A percentile compares a stretch with the other conserved stretches of the same genome.
These are phyloP conservation scores for Huntiella bhutanensis DNA, from an alignment of 2,329 filamentous ascomycete species.

Conservation along the genomic window DNA sequence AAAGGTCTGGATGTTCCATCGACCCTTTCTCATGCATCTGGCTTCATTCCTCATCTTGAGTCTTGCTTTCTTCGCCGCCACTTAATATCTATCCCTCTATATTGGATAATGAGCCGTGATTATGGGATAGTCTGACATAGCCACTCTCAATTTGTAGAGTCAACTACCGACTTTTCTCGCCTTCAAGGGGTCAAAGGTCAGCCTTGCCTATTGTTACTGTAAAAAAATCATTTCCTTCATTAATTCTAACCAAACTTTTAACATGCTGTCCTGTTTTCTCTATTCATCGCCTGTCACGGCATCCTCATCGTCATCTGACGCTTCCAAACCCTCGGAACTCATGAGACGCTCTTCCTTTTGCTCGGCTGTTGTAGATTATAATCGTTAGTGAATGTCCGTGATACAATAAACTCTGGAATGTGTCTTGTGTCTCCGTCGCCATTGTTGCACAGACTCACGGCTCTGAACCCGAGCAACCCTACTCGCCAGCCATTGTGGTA, in stretches of 20 bases:
- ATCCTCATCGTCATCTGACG: constrained; percentile 34
- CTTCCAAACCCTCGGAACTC: constrained; percentile 47
- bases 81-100: too few species aligned
- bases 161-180: neutral
- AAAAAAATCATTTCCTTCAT: neutral
- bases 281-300: constrained; percentile 26
- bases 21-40: too few species aligned
- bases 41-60: too few species aligned
- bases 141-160: neutral
- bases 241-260: neutral
- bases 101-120: too few species aligned
- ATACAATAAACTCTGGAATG: neutral
- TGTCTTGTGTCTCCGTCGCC: too few species aligned
- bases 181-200: neutral
- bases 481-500: too few species aligned
- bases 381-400: constrained; percentile 5
- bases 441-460: too few species aligned
- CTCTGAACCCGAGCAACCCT: too few species aligned
- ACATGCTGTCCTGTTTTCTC: neutral
- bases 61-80: too few species aligned
- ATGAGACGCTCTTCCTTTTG: constrained; percentile 50
- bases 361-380: constrained; percentile 28
- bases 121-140: too few species aligned
- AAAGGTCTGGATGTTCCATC: too few species aligned
- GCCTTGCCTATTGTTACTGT: too few species aligned